Base-by-base conservation (phyloP, 225 moss, liverwort and hornwort species). In the Marchantia paleacea region DNA sequence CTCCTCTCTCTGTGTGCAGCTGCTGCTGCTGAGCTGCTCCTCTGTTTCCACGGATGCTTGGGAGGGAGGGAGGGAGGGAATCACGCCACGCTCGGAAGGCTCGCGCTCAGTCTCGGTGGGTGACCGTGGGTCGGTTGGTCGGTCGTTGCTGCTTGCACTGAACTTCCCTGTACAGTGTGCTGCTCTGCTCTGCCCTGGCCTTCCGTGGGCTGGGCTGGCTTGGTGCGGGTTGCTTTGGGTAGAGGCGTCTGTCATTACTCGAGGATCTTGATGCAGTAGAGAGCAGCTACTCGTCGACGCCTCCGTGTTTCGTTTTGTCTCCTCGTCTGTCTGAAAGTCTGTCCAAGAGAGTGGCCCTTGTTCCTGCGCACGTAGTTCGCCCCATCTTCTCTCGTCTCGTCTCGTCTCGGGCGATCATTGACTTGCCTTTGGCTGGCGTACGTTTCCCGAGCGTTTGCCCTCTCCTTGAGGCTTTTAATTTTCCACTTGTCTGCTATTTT, bases 11-110 rank as follows among this genome's bases (percentile, higher is more conserved):
- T 51, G 72, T 39, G 3, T 39, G 22, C 20, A 70, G 48, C n/a
- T n/a, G n/a, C n/a, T 13, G n/a, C 16, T 71, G 8, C 22, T 18
- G 20, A 5, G 58, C 58, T 76, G 28, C 58, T 20, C 16, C 75
- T 39, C 58, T 31, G 75, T 39, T 76, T 47, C 19, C 75, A 76
- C 75, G 75, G 60, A 47, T 31, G 58, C 60, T 39, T 61, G 75
- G 72, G 12, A 30, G 12, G 16, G 29, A 75, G 75, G 55, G 60
- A 74, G 74, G 15, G 39, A 39, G 39, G 39, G 39, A 39, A 39
- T 39, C 39, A 39, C 39, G 20, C 75, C 55, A 18, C 31, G 39
- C 1, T 58, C 75, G 22, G 60, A 60, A 72, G 8, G 11, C 12
- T 51, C n/a, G 39, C 47, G 14, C 31, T 31, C 0, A 62, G 62